Conservation (phyloP, 139 green algal species). For the Tetradesmus lagerheimii region DNA sequence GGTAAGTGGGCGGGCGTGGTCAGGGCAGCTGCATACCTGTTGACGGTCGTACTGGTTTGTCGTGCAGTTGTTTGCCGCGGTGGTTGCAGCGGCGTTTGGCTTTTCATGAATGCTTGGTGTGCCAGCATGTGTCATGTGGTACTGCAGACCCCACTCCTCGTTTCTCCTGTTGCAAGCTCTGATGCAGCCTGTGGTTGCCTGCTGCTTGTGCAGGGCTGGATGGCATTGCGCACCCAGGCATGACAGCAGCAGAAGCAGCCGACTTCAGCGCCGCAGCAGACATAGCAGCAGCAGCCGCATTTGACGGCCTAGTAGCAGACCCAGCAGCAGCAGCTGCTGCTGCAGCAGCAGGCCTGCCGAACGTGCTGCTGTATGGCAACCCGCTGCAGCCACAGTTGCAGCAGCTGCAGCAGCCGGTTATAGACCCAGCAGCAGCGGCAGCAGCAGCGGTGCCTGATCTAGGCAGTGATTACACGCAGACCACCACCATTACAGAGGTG, state of each 20-base stretch:
- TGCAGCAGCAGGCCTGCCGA: not conserved
- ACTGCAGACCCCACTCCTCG: not conserved
- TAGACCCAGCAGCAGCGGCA: not conserved
- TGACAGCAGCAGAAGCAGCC: not conserved
- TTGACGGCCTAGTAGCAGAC: not conserved
- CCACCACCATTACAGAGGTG: slow-evolving; percentile 37
- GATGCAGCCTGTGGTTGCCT: not conserved
- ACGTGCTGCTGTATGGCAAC: not conserved
- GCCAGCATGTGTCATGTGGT: not conserved
- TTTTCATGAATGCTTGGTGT: not conserved
- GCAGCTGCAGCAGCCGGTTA: not conserved
- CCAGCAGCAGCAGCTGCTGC: not conserved
- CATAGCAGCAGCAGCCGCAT: slow-evolving; percentile 29
- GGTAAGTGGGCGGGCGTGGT: not conserved
- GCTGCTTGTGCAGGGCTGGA: not conserved
- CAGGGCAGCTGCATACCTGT: not conserved
- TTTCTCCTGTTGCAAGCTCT: not conserved
- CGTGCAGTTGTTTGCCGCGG: no score
- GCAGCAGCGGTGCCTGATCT: not conserved
- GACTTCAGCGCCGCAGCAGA: slow-evolving; percentile 11
- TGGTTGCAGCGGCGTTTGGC: no score
- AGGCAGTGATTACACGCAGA: slow-evolving; percentile 3
- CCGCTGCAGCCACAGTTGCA: not conserved
- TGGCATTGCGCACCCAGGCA: not conserved
- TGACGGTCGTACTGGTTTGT: not conserved